These are phyloP conservation scores for Solanum okadae DNA, from an alignment of 257 asterid species.

Conservation along the genomic window DNA sequence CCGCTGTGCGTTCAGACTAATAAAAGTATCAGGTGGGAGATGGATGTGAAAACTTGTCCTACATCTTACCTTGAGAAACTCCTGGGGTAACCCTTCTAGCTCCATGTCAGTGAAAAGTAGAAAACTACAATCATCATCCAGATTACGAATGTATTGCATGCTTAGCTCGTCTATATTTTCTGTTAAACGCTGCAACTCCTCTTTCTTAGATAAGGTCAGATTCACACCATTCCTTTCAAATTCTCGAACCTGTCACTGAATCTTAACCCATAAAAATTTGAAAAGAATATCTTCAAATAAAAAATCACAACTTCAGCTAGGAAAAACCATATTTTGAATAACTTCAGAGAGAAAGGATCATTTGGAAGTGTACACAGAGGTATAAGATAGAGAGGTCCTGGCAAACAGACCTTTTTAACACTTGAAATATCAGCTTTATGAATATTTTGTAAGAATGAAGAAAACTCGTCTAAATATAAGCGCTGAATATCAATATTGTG, in stretches of 20 bases:
- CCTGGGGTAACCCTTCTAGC: conserved; percentile 76
- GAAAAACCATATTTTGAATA: background rate
- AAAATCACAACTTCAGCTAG: background rate
- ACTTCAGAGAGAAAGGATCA: background rate
- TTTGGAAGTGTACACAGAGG: background rate
- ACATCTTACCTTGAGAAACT: conserved; percentile 60
- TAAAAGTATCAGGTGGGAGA: background rate
- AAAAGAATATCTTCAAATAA: conserved; percentile 11
- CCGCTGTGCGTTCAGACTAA: background rate
- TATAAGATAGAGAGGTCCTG: background rate
- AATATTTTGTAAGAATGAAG: background rate
- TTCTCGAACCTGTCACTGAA: conserved; percentile 96
- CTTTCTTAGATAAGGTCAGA: conserved; percentile 79
- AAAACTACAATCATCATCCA: conserved; percentile 57
- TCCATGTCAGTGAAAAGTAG: conserved; percentile 58
- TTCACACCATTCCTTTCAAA: conserved; percentile 87
- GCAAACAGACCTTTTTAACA: background rate
- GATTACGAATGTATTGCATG: conserved; percentile 62
- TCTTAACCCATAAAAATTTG: conserved; percentile 33
- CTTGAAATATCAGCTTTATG: background rate
- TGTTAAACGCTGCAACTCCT: conserved; percentile 71
- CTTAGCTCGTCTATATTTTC: conserved; percentile 74
- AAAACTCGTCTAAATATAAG: background rate
- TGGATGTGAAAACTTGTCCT: background rate
- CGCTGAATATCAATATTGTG: background rate